These are phyloP conservation scores for Vigna mungo DNA, from an alignment of 306 rosid species.

Conservation along the genomic window DNA sequence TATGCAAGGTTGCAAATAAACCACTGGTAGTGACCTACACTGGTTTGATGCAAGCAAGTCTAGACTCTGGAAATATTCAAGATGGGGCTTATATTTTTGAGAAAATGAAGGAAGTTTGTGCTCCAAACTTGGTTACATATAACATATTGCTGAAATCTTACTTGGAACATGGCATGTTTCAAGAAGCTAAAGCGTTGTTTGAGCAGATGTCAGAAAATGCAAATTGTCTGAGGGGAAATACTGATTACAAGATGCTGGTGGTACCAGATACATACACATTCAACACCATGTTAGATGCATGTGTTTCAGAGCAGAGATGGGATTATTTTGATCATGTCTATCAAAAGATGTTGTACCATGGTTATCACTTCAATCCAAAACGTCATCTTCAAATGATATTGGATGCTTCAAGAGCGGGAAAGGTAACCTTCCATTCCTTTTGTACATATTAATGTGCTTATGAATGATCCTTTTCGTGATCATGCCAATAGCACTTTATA, in stretches of 20 bases:
- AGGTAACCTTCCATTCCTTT: constrained; percentile 56
- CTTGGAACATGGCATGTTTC: constrained; percentile 74
- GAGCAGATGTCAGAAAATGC: constrained; percentile 67
- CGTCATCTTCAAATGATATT: constrained; percentile 89
- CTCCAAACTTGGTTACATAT: constrained; percentile 88
- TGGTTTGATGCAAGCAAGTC: constrained; percentile 89
- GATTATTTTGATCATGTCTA: constrained; percentile 70
- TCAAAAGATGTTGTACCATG: constrained; percentile 70
- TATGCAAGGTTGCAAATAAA: constrained; percentile 90
- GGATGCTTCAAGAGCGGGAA: constrained; percentile 79
- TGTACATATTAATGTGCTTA: constrained; percentile 2
- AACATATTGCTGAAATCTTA: constrained; percentile 86
- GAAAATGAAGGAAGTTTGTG: constrained; percentile 77
- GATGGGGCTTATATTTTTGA: constrained; percentile 75
- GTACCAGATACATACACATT: constrained; percentile 84
- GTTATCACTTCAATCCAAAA: constrained; percentile 79
- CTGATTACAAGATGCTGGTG: constrained; percentile 61
- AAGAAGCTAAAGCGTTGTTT: constrained; percentile 73
- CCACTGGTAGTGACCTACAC: constrained; percentile 97
- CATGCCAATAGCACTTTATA: constrained; percentile 5
- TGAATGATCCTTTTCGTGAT: constrained; percentile 26
- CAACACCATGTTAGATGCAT: constrained; percentile 80
- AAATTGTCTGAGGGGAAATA: constrained; percentile 42
- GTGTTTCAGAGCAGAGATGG: constrained; percentile 71
- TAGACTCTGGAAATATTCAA: constrained; percentile 67